Evolutionary conservation across 768 basidiomycete species (phyloP).

Genomic region (Rhizopogon sp.): DNA sequence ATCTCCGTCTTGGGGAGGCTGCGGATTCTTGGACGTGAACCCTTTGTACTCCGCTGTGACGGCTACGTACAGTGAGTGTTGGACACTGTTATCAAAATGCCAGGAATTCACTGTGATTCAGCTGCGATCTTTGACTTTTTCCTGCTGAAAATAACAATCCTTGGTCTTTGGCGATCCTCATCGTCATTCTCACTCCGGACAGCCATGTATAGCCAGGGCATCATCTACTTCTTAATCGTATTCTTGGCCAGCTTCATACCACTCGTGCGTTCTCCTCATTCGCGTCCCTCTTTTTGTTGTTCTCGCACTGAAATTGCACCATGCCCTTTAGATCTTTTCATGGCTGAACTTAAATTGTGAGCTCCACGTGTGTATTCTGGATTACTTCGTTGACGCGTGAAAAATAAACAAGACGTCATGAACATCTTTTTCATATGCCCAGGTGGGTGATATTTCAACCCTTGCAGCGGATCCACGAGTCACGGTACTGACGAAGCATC

Average conservation of each 20-base stretch:
- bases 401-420: background rate
- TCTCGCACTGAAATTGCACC: background rate
- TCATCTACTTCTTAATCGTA: slow-evolving; percentile 15
- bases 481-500: too few species aligned
- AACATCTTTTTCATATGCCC: background rate
- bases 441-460: background rate
- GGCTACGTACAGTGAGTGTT: slow-evolving; percentile 15
- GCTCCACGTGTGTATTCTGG: background rate
- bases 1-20: background rate
- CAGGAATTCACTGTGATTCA: background rate
- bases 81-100: background rate
- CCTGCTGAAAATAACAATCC: slow-evolving; percentile 11
- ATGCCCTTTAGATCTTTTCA: background rate
- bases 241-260: slow-evolving; percentile 13
- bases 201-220: slow-evolving; percentile 11
- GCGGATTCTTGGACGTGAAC: background rate
- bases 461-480: too few species aligned
- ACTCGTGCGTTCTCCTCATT: background rate
- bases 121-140: slow-evolving; percentile 17
- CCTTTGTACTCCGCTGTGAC: slow-evolving; percentile 1
- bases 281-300: background rate
- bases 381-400: background rate
- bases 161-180: slow-evolving; percentile 9
- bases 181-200: slow-evolving; percentile 8
- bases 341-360: background rate